These are phyloP conservation scores for Crucibulum parvulum DNA, from an alignment of 1,284 basidiomycete genomes.

Conservation along the genomic window DNA sequence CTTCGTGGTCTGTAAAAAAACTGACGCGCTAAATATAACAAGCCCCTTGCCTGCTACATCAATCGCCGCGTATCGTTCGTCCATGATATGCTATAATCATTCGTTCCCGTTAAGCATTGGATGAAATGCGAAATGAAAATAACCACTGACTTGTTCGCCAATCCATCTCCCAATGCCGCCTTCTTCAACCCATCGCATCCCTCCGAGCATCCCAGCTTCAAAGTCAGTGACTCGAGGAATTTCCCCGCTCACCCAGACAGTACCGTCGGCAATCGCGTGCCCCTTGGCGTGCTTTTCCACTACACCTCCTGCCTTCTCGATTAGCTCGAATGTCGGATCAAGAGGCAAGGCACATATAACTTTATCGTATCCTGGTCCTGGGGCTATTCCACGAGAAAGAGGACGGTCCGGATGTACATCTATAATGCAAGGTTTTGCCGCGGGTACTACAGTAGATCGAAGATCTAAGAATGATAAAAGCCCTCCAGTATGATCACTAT, in stretches of 20 bases:
- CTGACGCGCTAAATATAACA: conserved; percentile 80
- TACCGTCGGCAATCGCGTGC: conserved; percentile 66
- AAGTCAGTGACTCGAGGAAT: conserved; percentile 75
- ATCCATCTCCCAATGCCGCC: conserved; percentile 57
- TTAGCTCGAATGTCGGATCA: conserved; percentile 77
- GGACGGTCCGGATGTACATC: conserved; percentile 83
- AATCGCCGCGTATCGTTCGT: conserved; percentile 80
- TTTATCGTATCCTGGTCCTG: conserved; percentile 60
- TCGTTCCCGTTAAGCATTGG: background rate
- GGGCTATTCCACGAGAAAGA: conserved; percentile 74
- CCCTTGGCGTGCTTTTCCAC: conserved; percentile 63
- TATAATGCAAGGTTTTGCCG: conserved; percentile 48
- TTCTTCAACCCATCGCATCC: conserved; percentile 65
- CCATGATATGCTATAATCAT: conserved; percentile 70
- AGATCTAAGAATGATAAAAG: conserved; percentile 65
- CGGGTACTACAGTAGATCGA: conserved; percentile 25
- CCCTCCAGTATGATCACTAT: conserved; percentile 83
- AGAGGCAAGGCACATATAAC: conserved; percentile 65
- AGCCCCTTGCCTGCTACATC: conserved; percentile 83
- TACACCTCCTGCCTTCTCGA: conserved; percentile 59
- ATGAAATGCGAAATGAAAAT: background rate
- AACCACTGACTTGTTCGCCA: conserved; percentile 60
- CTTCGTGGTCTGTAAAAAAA: conserved; percentile 1
- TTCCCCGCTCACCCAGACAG: conserved; percentile 81
- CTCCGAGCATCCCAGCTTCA: conserved; percentile 74